These are phyloP conservation scores for Dittrichia graveolens DNA, from an alignment of 129 eudicot species.

Conservation along the genomic window DNA sequence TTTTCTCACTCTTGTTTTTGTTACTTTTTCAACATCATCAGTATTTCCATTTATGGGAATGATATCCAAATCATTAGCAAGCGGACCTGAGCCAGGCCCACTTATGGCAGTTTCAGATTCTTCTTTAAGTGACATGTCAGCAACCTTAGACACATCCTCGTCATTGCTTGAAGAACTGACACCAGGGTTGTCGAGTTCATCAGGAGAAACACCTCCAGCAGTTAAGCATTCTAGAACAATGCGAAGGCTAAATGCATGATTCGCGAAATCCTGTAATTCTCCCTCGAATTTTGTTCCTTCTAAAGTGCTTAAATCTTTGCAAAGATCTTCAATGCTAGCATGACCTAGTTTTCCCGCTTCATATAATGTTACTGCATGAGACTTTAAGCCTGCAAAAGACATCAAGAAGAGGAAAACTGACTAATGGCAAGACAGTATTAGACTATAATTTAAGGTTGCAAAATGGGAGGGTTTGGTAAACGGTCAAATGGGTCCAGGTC, in stretches of 20 bases:
- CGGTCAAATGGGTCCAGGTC: background rate
- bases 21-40: constrained; percentile 46
- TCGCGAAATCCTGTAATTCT: constrained; percentile 97
- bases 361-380: constrained; percentile 95
- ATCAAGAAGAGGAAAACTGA: constrained; percentile 20
- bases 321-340: constrained; percentile 90
- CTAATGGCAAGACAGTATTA: constrained; percentile 26
- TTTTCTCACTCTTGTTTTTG: constrained; percentile 45
- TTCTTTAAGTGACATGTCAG: constrained; percentile 39
- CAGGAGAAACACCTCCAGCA: constrained; percentile 74
- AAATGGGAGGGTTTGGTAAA: background rate
- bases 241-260: constrained; percentile 96
- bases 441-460: background rate
- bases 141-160: constrained; percentile 37
- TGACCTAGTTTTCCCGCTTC: constrained; percentile 98
- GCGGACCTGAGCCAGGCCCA: constrained; percentile 25
- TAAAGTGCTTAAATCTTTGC: constrained; percentile 82
- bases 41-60: constrained; percentile 30
- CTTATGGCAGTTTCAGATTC: constrained; percentile 30
- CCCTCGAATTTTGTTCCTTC: constrained; percentile 98
- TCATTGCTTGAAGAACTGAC: constrained; percentile 36
- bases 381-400: constrained; percentile 76
- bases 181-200: constrained; percentile 41
- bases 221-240: constrained; percentile 80
- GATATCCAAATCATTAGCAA: constrained; percentile 31